Conservation (phyloP, 2,329 filamentous ascomycete species). For the Coniella lustricola region DNA sequence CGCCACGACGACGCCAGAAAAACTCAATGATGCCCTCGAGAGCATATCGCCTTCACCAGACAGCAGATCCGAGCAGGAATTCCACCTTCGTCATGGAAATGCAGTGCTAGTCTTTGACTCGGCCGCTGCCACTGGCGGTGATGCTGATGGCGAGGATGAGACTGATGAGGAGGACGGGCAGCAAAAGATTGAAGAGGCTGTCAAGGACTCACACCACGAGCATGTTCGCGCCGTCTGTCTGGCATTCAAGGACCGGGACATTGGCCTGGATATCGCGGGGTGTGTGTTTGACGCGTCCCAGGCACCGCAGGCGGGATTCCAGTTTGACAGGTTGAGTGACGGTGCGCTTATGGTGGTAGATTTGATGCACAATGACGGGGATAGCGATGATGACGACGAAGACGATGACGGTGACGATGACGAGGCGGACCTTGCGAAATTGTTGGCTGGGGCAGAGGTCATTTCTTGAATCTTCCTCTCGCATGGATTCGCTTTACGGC, state of each 20-base stretch:
- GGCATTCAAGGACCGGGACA: conserved; percentile 19
- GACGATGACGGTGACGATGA: conserved; percentile 16
- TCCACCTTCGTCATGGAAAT: conserved; percentile 17
- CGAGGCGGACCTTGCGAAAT: conserved; percentile 15
- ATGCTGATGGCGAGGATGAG: background rate
- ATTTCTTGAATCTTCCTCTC: background rate
- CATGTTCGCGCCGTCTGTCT: conserved; percentile 20
- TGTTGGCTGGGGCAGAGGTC: conserved; percentile 7
- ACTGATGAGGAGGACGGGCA: no score
- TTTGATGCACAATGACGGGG: conserved; percentile 17
- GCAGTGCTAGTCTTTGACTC: conserved; percentile 18
- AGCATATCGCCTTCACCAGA: background rate
- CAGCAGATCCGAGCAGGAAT: conserved; percentile 6
- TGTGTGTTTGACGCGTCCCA: conserved; percentile 18
- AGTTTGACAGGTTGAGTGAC: conserved; percentile 19
- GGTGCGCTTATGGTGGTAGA: conserved; percentile 19
- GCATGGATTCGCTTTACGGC: no score
- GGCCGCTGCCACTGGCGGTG: background rate
- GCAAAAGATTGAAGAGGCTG: conserved; percentile 1
- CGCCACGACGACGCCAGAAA: conserved; percentile 13
- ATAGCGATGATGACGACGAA: conserved; percentile 17
- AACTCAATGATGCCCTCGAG: conserved; percentile 11
- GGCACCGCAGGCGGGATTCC: conserved; percentile 19
- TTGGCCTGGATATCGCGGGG: conserved; percentile 19
- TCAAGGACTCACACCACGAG: conserved; percentile 18